phyloP scores from a whole-genome alignment of 495 filamentous ascomycete species.

The Penicillium steckii region DNA sequence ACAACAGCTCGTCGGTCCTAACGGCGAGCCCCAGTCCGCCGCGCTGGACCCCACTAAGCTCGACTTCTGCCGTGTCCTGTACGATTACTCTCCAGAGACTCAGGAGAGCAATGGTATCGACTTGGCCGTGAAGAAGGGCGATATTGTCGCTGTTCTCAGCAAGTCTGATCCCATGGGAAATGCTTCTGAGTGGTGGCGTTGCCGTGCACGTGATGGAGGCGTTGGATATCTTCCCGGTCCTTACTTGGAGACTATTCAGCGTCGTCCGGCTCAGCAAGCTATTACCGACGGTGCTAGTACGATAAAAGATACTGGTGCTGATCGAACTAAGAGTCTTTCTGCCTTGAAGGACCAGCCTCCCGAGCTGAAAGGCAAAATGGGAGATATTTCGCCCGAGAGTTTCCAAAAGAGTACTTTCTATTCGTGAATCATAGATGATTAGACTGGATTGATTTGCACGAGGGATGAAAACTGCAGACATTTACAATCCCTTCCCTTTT shows the following conservation, averaged over 20 bases:
- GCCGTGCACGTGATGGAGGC: constrained; percentile 84
- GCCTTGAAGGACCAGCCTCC: constrained; percentile 31
- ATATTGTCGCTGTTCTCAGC: constrained; percentile 90
- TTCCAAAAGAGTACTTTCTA: constrained; percentile 91
- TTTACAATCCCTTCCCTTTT: no score
- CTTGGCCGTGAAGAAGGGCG: constrained; percentile 89
- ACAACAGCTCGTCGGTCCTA: constrained; percentile 48
- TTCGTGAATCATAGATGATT: constrained; percentile 26
- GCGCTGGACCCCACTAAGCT: constrained; percentile 81
- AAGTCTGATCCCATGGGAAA: constrained; percentile 93
- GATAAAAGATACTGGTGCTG: constrained; percentile 51
- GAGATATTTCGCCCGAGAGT: constrained; percentile 74
- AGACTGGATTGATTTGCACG: background rate
- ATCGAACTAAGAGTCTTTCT: constrained; percentile 29
- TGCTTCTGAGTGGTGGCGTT: constrained; percentile 95
- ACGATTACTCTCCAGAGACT: constrained; percentile 84
- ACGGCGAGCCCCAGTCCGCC: constrained; percentile 45
- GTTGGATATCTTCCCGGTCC: constrained; percentile 88
- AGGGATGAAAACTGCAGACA: no score
- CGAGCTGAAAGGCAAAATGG: constrained; percentile 47
- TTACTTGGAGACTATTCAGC: constrained; percentile 81
- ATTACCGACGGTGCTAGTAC: constrained; percentile 51
- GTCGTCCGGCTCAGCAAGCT: constrained; percentile 60
- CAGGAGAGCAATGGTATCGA: constrained; percentile 73
- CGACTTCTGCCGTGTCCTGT: constrained; percentile 91